Evolutionary conservation across 768 basidiomycete genomes (phyloP).

Genomic region (Suillus decipiens): DNA sequence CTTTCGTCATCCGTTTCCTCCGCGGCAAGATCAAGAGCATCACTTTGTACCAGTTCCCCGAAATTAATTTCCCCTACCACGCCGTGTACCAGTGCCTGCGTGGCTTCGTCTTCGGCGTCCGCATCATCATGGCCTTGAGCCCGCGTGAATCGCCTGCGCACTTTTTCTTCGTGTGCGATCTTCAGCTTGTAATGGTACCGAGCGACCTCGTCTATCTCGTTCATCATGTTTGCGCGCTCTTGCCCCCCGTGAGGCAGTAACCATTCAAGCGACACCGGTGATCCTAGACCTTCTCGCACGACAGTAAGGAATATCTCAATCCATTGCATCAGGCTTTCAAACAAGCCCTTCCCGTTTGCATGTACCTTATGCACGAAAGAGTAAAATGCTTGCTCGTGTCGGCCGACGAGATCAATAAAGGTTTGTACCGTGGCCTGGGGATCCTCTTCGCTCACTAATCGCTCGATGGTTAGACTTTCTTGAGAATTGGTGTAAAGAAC

Average conservation of each 20-base stretch:
- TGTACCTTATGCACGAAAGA: conserved; percentile 98
- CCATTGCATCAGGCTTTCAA: conserved; percentile 95
- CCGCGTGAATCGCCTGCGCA: conserved; percentile 81
- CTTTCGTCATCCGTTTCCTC: conserved; percentile 57
- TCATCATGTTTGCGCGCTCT: conserved; percentile 75
- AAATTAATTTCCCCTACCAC: conserved; percentile 84
- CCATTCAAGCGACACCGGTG: conserved; percentile 73
- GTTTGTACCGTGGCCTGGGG: conserved; percentile 85
- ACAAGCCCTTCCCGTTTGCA: conserved; percentile 91
- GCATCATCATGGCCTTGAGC: conserved; percentile 51
- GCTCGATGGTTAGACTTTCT: conserved; percentile 10
- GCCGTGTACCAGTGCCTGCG: conserved; percentile 74
- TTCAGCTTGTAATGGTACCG: conserved; percentile 95
- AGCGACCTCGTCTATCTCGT: conserved; percentile 87
- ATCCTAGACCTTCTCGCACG: conserved; percentile 85
- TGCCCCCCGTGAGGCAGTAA: conserved; percentile 81
- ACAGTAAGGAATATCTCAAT: conserved; percentile 92
- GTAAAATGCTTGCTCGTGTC: conserved; percentile 97
- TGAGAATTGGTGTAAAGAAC: conserved; percentile 30
- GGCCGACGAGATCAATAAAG: conserved; percentile 89
- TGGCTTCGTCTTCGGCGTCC: conserved; percentile 82
- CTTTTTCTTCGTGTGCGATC: conserved; percentile 87
- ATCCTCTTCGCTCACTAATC: conserved; percentile 76
- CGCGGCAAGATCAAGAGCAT: conserved; percentile 79
- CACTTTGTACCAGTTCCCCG: conserved; percentile 74